Evolutionary conservation across 768 basidiomycete species (phyloP), one percentile per base, ranked within the genome.

Genomic region (Lentinula sp.): DNA sequence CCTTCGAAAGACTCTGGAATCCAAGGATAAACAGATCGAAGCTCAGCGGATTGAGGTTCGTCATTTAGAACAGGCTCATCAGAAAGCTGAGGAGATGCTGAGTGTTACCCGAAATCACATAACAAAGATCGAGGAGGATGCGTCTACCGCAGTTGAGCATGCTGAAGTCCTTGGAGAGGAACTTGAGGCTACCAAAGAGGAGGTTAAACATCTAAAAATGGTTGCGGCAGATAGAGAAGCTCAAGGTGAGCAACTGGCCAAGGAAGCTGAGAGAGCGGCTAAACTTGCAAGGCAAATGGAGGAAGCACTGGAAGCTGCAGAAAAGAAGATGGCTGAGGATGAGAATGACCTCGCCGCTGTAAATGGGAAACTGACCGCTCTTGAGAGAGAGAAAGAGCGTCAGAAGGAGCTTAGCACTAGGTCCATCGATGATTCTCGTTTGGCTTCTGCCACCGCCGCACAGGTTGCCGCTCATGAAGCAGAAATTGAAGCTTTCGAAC

Each of bases 301-400:
- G 64, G 83, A 87, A 1, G 92, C 90, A 0, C 72, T 94, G 57
- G 84, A 88, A 55, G 89, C 85, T 6, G 85, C 86, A 0, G 89
- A 93, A 70, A 78, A 79, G 68, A 87, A 86, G 73, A 89, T 90
- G 81, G 69, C 73, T 33, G 75, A 79, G 0, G 89, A 90, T 64
- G 84, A 83, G 56, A 81, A 82, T 16, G 77, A 73, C 46, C 65
- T 87, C 36, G 73, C 77, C 2, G 72, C 81, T 2, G 72, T 91
- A 59, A 79, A 78, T 61, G 72, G 75, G 57, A 85, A 79, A 63
- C 54, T 90, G 18, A 64, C 75, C 4, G 72, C 79, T 6, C 69
- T 88, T 45, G 86, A 91, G 66, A 83, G 87, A 43, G 87, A 85
- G 60, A 73, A 73, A 39, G 80, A 86, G 53, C 74, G 72, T 56